A percentile compares a stretch with the other conserved stretches of the same genome.
These are phyloP conservation scores for Yamadazyma nakazawae DNA, from an alignment of 805 yeast species.

Conservation along the genomic window DNA sequence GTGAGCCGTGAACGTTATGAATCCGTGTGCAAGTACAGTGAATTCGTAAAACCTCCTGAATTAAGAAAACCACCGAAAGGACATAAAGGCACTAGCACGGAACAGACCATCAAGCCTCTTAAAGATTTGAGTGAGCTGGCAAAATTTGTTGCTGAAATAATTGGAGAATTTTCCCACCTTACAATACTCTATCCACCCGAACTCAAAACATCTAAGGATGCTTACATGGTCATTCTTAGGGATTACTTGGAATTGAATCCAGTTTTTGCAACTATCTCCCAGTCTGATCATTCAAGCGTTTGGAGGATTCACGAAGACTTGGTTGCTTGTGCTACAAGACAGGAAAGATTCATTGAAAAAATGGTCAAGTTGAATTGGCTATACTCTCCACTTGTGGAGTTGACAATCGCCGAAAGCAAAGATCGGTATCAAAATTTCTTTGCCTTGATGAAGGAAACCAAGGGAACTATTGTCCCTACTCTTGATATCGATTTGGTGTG, in stretches of 20 bases:
- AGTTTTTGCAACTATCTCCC: conserved; percentile 1
- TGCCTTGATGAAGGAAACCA: conserved; percentile 5
- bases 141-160: too few relatives aligned
- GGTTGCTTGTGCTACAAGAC: conserved; percentile 24
- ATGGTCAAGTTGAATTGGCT: conserved; percentile 22
- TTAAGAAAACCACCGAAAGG: not conserved
- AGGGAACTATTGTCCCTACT: conserved; percentile 19
- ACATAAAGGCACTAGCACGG: not conserved
- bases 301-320: conserved; percentile 18
- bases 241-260: conserved; percentile 10
- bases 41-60: not conserved
- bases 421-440: conserved; percentile 19
- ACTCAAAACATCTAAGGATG: too few relatives aligned
- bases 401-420: conserved; percentile 13
- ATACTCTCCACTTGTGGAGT: conserved; percentile 13
- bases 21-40: not conserved
- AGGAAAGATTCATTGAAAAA: conserved; percentile 21
- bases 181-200: too few relatives aligned
- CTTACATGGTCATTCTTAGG: not conserved
- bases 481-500: conserved; percentile 26
- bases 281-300: not conserved
- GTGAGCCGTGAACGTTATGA: not conserved
- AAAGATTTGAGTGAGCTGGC: too few relatives aligned
- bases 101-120: too few relatives aligned
- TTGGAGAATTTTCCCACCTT: not conserved